Conservation (phyloP, 2,329 filamentous ascomycete genomes). For the Helotiales sp. region DNA sequence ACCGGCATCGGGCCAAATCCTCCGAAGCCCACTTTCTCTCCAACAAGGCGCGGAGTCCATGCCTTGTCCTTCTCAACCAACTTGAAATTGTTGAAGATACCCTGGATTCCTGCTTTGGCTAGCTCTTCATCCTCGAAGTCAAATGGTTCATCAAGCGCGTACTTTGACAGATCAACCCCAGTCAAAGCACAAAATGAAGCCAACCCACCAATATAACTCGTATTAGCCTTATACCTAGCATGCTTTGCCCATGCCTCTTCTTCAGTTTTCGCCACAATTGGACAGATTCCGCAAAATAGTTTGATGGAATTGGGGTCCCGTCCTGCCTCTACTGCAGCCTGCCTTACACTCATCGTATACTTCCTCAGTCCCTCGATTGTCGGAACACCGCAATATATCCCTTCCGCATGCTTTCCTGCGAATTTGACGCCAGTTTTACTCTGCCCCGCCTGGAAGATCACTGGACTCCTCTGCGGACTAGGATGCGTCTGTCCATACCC, state of each 20-base stretch:
- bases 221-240: background rate
- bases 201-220: background rate
- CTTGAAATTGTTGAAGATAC: background rate
- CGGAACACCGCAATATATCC: conserved; percentile 57
- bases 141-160: background rate
- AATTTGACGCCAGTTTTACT: conserved; percentile 65
- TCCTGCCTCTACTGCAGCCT: background rate
- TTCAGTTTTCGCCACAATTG: conserved; percentile 63
- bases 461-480: conserved; percentile 64
- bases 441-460: conserved; percentile 69
- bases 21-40: background rate
- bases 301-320: background rate
- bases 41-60: background rate
- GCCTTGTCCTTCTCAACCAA: background rate
- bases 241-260: conserved; percentile 64
- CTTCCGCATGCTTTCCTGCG: conserved; percentile 68
- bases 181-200: background rate
- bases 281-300: conserved; percentile 26
- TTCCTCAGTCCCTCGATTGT: background rate
- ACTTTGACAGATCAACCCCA: background rate
- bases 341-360: background rate
- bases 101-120: background rate
- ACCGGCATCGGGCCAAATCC: background rate
- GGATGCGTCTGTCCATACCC: conserved; percentile 50
- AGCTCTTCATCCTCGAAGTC: background rate